These are phyloP conservation scores for Neopestalotiopsis clavispora DNA, from an alignment of 2,329 filamentous ascomycete species.

Conservation along the genomic window DNA sequence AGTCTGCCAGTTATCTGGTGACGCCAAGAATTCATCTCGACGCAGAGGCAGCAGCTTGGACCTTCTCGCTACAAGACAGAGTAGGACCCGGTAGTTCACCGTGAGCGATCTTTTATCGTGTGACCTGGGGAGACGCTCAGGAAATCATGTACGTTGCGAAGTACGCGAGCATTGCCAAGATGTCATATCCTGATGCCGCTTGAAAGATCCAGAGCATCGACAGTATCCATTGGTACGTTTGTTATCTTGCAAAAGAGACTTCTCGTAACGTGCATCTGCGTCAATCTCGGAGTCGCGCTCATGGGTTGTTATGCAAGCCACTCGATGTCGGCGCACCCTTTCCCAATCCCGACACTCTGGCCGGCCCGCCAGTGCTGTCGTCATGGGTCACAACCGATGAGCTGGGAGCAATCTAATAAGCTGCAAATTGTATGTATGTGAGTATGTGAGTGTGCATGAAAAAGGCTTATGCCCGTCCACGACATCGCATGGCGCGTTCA, in stretches of 20 bases:
- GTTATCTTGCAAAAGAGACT: not conserved
- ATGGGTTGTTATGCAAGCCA: not conserved
- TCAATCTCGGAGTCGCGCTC: not conserved
- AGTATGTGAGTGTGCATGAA: not conserved
- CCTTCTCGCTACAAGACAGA: not conserved
- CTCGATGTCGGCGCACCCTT: slow-evolving; percentile 1
- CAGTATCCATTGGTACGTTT: not conserved
- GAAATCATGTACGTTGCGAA: not conserved
- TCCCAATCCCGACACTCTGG: not conserved
- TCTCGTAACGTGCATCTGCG: not conserved
- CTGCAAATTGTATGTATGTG: not conserved
- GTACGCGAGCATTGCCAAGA: not conserved
- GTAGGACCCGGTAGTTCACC: not conserved
- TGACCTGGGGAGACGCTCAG: not conserved
- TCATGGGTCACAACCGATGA: not conserved
- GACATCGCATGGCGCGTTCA: slow-evolving; percentile 1
- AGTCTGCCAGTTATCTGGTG: not conserved
- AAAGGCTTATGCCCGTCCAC: not conserved
- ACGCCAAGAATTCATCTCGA: not conserved
- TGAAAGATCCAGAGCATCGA: not conserved
- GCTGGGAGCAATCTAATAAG: not conserved
- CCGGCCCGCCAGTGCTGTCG: not conserved
- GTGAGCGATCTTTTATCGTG: not conserved
- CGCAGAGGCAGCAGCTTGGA: not conserved
- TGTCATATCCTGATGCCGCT: not conserved